These are phyloP conservation scores for Corymbia calophylla DNA, from an alignment of 441 rosid species.

Conservation along the genomic window DNA sequence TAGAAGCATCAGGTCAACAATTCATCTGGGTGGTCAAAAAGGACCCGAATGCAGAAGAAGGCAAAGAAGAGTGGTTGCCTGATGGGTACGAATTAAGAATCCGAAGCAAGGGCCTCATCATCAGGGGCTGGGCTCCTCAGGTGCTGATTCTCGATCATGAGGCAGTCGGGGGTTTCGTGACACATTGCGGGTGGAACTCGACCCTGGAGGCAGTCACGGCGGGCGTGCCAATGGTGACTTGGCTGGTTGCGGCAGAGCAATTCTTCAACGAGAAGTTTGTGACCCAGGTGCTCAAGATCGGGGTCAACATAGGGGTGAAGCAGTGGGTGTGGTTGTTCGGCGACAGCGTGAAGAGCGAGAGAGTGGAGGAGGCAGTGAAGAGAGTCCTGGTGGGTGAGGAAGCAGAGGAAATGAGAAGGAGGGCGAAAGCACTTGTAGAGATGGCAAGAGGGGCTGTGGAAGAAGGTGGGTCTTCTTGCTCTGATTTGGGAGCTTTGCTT, in stretches of 20 bases:
- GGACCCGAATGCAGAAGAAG: not conserved
- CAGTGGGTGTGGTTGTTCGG: not conserved
- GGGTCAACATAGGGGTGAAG: not conserved
- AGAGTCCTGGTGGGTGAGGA: not conserved
- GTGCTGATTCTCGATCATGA: not conserved
- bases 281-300: not conserved
- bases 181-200: conserved; percentile 8
- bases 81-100: not conserved
- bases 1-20: conserved; percentile 1
- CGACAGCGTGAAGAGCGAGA: not conserved
- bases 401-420: not conserved
- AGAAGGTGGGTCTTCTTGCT: not conserved
- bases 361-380: not conserved
- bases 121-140: conserved; percentile 13
- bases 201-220: not conserved
- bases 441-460: not conserved
- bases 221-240: conserved; percentile 8
- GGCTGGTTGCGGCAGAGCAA: conserved; percentile 8
- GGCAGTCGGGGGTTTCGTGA: conserved; percentile 1
- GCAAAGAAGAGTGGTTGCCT: conserved; percentile 8
- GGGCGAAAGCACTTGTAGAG: not conserved
- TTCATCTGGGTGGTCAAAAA: conserved; percentile 11
- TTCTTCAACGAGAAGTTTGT: conserved; percentile 10
- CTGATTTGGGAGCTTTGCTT: not conserved
- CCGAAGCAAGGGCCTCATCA: not conserved